A percentile compares a stretch with the other conserved stretches of the same genome.
phyloP scores from a whole-genome alignment of 129 eudicot species.

The Centrapalus pauciflorus region DNA sequence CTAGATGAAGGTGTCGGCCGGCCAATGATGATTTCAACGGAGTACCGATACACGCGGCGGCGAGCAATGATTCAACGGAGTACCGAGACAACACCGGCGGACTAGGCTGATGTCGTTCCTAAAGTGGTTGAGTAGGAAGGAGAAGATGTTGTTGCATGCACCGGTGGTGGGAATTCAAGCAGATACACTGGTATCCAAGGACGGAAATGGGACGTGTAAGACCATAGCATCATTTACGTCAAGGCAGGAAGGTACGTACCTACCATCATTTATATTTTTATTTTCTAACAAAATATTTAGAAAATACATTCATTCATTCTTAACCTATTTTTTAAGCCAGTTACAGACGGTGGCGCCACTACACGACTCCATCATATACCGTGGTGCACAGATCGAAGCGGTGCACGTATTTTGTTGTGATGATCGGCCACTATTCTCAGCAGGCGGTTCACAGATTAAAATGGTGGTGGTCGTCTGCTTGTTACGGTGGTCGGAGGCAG shows the following conservation, averaged over 20 bases:
- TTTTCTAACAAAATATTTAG: background rate
- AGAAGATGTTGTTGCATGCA: slow-evolving; percentile 33
- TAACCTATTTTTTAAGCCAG: too few relatives aligned
- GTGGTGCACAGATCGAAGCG: too few relatives aligned
- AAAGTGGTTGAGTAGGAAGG: slow-evolving; percentile 45
- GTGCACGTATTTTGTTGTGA: too few relatives aligned
- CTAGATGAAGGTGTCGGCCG: too few relatives aligned
- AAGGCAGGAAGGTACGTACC: slow-evolving; percentile 54
- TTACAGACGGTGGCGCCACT: too few relatives aligned
- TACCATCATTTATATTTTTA: background rate
- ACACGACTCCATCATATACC: too few relatives aligned
- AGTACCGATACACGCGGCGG: slow-evolving; percentile 45
- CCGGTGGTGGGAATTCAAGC: slow-evolving; percentile 47
- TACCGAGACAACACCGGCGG: slow-evolving; percentile 56
- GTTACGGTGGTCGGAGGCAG: too few relatives aligned
- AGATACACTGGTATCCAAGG: slow-evolving; percentile 49
- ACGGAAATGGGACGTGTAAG: slow-evolving; percentile 58
- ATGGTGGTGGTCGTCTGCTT: too few relatives aligned
- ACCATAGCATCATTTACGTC: slow-evolving; percentile 54
- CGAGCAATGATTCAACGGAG: slow-evolving; percentile 43
- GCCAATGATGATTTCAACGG: too few relatives aligned
- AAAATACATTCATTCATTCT: too few relatives aligned
- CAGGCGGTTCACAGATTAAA: too few relatives aligned
- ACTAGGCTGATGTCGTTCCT: slow-evolving; percentile 33
- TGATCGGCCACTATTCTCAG: too few relatives aligned